Base-by-base conservation (phyloP, 176 grass and related monocot genomes). In the Rhipidocladum racemiflorum region DNA sequence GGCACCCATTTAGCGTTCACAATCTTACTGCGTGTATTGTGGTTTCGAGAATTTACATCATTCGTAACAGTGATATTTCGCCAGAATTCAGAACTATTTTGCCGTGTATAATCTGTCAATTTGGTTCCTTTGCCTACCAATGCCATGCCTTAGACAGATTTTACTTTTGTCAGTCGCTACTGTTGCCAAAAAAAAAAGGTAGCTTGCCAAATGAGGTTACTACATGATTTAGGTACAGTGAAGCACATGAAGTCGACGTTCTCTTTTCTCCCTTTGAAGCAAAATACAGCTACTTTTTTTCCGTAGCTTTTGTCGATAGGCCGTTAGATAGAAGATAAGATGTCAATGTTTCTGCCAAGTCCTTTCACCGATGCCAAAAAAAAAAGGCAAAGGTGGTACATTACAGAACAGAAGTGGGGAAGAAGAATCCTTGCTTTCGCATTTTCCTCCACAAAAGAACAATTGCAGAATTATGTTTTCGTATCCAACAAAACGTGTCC, bases 281-380 rank as follows among this genome's bases (percentile, higher is more conserved):
- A 20, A 4, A 56, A 39, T 9, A 20, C 17, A 60, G 16, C 4
- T 4, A 23, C 4, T 4, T 4, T 67, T n/a, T 68, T 54, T 80
- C 2, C 16, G 16, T 71, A 12, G 67, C 40, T 49, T 72, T 48
- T 61, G 5, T 72, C 66, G 20, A 71, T 71, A 32, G 7, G 67
- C 24, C 63, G 34, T n/a, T 28, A 8, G 59, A 6, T 40, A 35
- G 42, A 27, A 64, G 81, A 64, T 64, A 69, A 64, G 57, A 64
- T 16, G 69, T 83, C 81, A 28, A 18, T 20, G 55, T 83, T 63
- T 15, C 1, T 44, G 21, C 56, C 27, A 83, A 64, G 72, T 74
- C 29, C 56, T 74, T 40, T 65, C 56, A 53, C 70, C 32, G 59
- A 65, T 34, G 15, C 44, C 38, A 40, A 28, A 46, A 10, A 48